Evolutionary conservation across 129 eudicot species (phyloP).

Genomic region (Helianthus annuus): HanXRQr2.0-SUNRISE NC_035441.2:179807247-179807746

Average conservation of each 20-base stretch:
- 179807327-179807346: slow-evolving; percentile 82
- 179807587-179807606: slow-evolving; percentile 1
- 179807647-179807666: not conserved
- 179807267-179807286: slow-evolving; percentile 14
- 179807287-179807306: slow-evolving; percentile 20
- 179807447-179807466: not conserved
- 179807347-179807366: slow-evolving; percentile 51
- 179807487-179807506: slow-evolving; percentile 99
- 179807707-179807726: slow-evolving; percentile 61
- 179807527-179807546: slow-evolving; percentile 96
- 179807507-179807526: slow-evolving; percentile 97
- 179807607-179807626: slow-evolving; percentile 3
- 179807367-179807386: slow-evolving; percentile 71
- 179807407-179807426: slow-evolving; percentile 81
- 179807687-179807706: slow-evolving; percentile 47
- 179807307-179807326: slow-evolving; percentile 33
- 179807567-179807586: slow-evolving; percentile 33
- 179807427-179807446: slow-evolving; percentile 18
- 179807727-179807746: slow-evolving; percentile 61
- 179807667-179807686: not conserved
- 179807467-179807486: slow-evolving; percentile 16
- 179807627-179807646: slow-evolving; percentile 4
- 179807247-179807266: slow-evolving; percentile 60
- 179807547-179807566: slow-evolving; percentile 82
- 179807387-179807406: slow-evolving; percentile 89